Conservation (phyloP, 768 basidiomycete species). For the Gelatoporia subvermispora region DNA sequence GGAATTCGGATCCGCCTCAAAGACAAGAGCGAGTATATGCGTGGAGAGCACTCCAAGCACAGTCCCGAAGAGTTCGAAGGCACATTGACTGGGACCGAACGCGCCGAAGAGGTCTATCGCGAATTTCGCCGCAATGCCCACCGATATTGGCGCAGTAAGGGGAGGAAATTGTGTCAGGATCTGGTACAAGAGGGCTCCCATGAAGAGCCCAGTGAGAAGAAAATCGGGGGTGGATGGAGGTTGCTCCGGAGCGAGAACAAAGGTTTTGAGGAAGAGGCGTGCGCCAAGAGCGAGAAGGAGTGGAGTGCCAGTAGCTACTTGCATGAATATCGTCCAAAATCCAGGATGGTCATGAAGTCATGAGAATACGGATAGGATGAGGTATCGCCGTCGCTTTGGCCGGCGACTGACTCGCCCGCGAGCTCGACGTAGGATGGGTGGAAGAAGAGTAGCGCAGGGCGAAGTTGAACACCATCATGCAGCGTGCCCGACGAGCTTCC, state of each 20-base stretch:
- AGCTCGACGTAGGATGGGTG: conserved; percentile 10
- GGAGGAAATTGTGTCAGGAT: conserved; percentile 50
- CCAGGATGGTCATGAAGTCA: conserved; percentile 14
- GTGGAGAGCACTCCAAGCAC: conserved; percentile 67
- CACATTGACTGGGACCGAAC: conserved; percentile 50
- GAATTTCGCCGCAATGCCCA: conserved; percentile 58
- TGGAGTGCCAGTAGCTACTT: conserved; percentile 54
- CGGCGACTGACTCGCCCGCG: conserved; percentile 14
- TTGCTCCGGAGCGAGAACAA: conserved; percentile 35
- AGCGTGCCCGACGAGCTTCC: neutral
- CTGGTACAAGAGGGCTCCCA: conserved; percentile 71
- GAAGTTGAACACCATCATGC: conserved; percentile 5
- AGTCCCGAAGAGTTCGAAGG: conserved; percentile 60
- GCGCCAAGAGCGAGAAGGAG: conserved; percentile 72
- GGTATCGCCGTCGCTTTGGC: conserved; percentile 3
- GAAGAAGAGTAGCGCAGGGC: conserved; percentile 1
- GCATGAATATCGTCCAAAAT: conserved; percentile 30
- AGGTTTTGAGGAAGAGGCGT: conserved; percentile 56
- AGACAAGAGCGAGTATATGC: conserved; percentile 62
- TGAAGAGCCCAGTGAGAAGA: conserved; percentile 67
- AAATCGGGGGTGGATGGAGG: conserved; percentile 47
- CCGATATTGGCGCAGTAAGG: conserved; percentile 50
- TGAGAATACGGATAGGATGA: conserved; percentile 7
- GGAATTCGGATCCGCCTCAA: conserved; percentile 41
- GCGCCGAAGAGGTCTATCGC: conserved; percentile 53